Conservation (phyloP, 108 stramenopile genomes). For the Skeletonema costatum region DNA sequence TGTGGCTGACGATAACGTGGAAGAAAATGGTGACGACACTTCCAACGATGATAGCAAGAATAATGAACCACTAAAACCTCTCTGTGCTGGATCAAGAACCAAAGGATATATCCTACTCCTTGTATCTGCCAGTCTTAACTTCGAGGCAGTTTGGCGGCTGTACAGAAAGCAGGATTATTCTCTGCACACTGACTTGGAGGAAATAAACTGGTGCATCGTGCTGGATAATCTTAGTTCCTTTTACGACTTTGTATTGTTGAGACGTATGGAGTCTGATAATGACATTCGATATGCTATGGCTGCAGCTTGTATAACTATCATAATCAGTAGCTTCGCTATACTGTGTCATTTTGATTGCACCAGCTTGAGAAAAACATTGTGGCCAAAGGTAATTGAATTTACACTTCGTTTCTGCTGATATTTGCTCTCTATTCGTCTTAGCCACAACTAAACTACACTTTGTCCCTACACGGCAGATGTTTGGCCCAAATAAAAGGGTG, state of each 20-base stretch:
- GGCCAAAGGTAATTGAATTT: constrained; percentile 16
- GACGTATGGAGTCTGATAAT: background rate
- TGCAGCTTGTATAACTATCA: constrained; percentile 44
- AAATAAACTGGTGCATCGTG: constrained; percentile 23
- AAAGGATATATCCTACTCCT: constrained; percentile 75
- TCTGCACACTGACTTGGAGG: background rate
- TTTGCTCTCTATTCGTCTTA: background rate
- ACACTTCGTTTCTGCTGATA: background rate
- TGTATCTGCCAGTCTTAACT: constrained; percentile 59
- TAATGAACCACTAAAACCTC: background rate
- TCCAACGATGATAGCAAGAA: background rate
- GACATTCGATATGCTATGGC: constrained; percentile 46
- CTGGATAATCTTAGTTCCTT: constrained; percentile 17
- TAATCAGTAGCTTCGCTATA: constrained; percentile 39
- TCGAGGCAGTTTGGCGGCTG: constrained; percentile 23
- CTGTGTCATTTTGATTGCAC: constrained; percentile 58
- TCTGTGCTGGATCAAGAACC: constrained; percentile 58
- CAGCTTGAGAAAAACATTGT: constrained; percentile 25
- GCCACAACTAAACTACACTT: background rate
- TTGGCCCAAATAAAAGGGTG: constrained; percentile 44
- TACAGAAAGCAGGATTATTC: constrained; percentile 18
- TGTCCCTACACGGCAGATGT: constrained; percentile 22
- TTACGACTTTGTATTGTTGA: background rate
- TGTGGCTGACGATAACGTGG: background rate
- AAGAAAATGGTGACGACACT: background rate